These are phyloP conservation scores for Candida ascalaphidarum DNA, from an alignment of 805 yeast genomes.

Conservation along the genomic window DNA sequence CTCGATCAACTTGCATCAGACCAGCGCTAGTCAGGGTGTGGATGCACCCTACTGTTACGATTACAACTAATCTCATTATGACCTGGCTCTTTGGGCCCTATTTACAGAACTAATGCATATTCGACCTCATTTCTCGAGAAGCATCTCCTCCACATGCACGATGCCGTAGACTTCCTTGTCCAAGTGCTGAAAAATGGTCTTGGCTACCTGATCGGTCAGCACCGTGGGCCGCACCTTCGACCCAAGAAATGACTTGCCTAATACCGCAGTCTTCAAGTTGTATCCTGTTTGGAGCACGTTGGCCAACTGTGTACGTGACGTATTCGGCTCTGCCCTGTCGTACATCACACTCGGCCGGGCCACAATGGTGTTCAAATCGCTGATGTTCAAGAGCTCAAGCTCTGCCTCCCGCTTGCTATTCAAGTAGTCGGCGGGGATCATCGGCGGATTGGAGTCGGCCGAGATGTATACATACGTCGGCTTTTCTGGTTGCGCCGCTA, in stretches of 20 bases:
- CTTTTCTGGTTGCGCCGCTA: conserved; percentile 13
- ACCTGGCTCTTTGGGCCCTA: too few species aligned
- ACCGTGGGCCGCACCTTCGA: conserved; percentile 52
- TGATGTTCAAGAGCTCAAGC: conserved; percentile 37
- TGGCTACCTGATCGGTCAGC: conserved; percentile 63
- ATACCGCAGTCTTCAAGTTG: conserved; percentile 3
- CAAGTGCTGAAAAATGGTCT: conserved; percentile 46
- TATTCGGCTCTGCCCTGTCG: conserved; percentile 40
- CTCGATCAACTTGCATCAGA: too few species aligned
- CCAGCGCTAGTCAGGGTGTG: too few species aligned
- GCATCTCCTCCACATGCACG: conserved; percentile 42
- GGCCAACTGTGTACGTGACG: too few species aligned
- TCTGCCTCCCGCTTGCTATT: conserved; percentile 76
- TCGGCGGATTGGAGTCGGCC: conserved; percentile 66
- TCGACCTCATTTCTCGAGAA: too few species aligned
- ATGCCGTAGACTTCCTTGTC: conserved; percentile 49
- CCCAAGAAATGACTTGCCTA: conserved; percentile 5
- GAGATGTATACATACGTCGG: conserved; percentile 66
- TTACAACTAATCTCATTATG: too few species aligned
- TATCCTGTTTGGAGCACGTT: too few species aligned
- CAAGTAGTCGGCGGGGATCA: conserved; percentile 64
- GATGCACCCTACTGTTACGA: too few species aligned
- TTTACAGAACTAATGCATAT: conserved; percentile 1
- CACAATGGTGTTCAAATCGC: conserved; percentile 48
- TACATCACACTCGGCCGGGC: conserved; percentile 82